Base-by-base conservation (phyloP, 2,329 filamentous ascomycete genomes). In the Aspergillus novoparasiticus region DNA sequence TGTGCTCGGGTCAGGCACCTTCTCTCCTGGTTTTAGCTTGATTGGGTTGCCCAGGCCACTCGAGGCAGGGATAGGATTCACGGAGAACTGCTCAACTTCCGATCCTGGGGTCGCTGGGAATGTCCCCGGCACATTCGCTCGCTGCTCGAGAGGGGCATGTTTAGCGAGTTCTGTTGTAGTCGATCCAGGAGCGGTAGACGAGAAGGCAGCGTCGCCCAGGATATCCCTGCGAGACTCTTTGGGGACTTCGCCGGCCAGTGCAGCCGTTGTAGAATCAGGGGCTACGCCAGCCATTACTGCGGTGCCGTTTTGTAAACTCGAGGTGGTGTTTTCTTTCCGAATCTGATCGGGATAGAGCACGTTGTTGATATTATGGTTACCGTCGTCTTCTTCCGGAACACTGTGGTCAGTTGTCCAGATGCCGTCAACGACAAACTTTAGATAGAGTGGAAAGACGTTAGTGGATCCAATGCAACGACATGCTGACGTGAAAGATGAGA, bases 391-490 rank as follows among this genome's bases (percentile, higher is more conserved):
- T 80, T 90, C 89, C 64, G 91, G 91, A 48, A 89, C 90, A 63
- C 88, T 88, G 72, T 89, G 87, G 80, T 97, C 94, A 77, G 89
- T 91, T 57, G 88, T 89, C 95, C 95, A 99, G 71, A 86, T 87
- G 70, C 91, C 92, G 85, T 99, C 93, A 69, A 97, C 94, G 72
- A 99, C 91, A 79, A 97, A 99, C 94, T 97, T 64, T 62, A 43
- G 64, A 58, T 54, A 67, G 55, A 51, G 48, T 41, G 60, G 51
- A 26, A 46, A 48, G 26, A 64, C 46, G 63, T 64, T 59, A 64
- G 66, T 62, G 61, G 61, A 63, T 39, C 41, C 54, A 48, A 59
- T 57, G 59, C 43, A 58, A 68, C 48, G 50, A 65, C 28, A 54
- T 30, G 55, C 60, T 61, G 61, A 65, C 57, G 30, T 46, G 53